Evolutionary conservation across 768 basidiomycete genomes (phyloP), one percentile per base, ranked within the genome.

Genomic region (Amanita rubescens): DNA sequence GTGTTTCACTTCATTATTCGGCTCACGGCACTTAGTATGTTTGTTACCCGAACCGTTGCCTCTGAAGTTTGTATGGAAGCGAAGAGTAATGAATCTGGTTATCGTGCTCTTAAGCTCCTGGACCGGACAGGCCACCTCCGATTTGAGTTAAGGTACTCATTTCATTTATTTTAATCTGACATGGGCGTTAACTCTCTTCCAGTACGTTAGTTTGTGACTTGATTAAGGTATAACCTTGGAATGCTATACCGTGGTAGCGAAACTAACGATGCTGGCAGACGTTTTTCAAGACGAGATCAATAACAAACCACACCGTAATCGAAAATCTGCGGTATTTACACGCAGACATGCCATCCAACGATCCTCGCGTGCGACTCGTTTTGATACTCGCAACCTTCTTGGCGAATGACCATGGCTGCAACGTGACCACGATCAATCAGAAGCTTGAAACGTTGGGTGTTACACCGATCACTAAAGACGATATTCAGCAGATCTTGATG

Each of bases 51-150:
- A 43, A 89, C 87, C 11, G 85, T 90, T n/a, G 87, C 87, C 0
- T 86, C 82, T 1, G 88, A 90, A 63, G 78, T 88, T 22, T 87
- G 86, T 61, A 87, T 90, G 84, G 87, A 90, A 65, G 80, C 83
- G 15, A 84, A 82, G 67, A 65, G 73, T 14, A 90, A 90, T 54
- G 81, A 85, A 52, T 68, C 76, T 5, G 87, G 80, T 15, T 90
- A 88, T 65, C 67, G 67, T 37, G 87, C 86, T 32, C 69, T 90
- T 51, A 87, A 86, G 65, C 67, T 71, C 51, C 71, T 90, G 34
- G 80, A 87, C 67, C 80, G 80, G 54, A 72, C 78, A 19, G 81
- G 82, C 1, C 74, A 79, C 53, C 74, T 90, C 15, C 74, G 75
- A n/a, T 90, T 90, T 62, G 77, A 83, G 57, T 72, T 90, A 32